phyloP scores from a whole-genome alignment of 768 basidiomycete genomes.

The Lactifluus hygrophoroides region DNA sequence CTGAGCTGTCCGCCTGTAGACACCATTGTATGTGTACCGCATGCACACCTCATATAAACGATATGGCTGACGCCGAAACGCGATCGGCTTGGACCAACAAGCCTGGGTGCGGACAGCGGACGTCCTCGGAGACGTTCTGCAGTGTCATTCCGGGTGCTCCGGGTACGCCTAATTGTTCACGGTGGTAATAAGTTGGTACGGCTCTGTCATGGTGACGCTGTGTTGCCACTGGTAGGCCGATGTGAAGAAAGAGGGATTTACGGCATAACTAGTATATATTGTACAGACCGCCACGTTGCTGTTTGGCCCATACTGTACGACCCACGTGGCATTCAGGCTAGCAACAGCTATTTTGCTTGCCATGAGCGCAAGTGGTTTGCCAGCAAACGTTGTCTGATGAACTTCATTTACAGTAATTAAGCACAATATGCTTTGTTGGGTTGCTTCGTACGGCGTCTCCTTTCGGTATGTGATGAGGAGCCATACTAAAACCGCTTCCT shows the following conservation, averaged over 20 bases:
- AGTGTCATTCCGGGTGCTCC: neutral
- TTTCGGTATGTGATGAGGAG: neutral
- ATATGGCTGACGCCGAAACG: neutral
- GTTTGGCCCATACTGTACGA: neutral
- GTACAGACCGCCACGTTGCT: neutral
- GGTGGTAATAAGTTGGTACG: neutral
- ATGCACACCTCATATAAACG: neutral
- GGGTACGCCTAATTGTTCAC: neutral
- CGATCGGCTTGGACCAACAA: neutral
- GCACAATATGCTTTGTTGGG: neutral
- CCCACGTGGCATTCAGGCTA: neutral
- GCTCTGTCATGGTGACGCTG: neutral
- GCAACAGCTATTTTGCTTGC: neutral
- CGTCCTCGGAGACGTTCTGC: neutral
- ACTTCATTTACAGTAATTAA: neutral
- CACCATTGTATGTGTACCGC: neutral
- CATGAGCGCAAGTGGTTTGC: no score
- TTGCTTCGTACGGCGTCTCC: neutral
- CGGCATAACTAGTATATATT: neutral
- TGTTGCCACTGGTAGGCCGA: neutral
- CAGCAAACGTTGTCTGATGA: neutral
- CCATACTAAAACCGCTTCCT: neutral
- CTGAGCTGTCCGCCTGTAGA: neutral
- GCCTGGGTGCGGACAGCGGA: neutral
- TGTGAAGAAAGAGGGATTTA: neutral